A percentile compares a stretch with the other conserved stretches of the same genome.
These are phyloP conservation scores for Vigna mungo DNA, from an alignment of 306 rosid genomes.

Conservation along the genomic window DNA sequence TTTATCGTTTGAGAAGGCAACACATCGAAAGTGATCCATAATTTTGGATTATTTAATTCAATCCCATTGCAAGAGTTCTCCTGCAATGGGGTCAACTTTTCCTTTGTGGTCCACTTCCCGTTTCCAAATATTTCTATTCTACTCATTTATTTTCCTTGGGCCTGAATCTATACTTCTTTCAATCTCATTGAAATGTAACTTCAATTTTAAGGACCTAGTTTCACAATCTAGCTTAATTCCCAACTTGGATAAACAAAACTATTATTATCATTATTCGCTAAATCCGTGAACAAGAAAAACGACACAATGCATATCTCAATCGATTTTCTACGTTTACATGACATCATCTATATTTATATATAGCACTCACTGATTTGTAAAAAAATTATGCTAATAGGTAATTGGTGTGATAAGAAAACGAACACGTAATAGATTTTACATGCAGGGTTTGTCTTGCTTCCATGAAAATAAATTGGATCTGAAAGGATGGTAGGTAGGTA, in stretches of 20 bases:
- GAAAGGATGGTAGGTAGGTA: not conserved
- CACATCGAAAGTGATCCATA: slow-evolving; percentile 36
- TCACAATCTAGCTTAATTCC: not conserved
- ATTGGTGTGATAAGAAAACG: not conserved
- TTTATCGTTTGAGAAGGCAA: slow-evolving; percentile 38
- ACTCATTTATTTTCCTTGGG: slow-evolving; percentile 30
- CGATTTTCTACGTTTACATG: not conserved
- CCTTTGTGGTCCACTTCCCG: slow-evolving; percentile 40
- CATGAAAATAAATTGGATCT: too few relatives aligned
- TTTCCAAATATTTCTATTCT: slow-evolving; percentile 32
- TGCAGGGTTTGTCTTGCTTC: too few relatives aligned
- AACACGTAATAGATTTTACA: not conserved
- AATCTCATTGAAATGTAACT: slow-evolving; percentile 15
- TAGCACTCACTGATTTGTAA: too few relatives aligned
- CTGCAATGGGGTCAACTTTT: slow-evolving; percentile 41
- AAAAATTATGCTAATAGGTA: too few relatives aligned
- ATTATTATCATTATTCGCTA: not conserved
- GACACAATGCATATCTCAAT: too few relatives aligned
- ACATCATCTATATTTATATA: not conserved
- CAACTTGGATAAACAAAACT: not conserved
- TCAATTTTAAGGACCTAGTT: slow-evolving; percentile 4
- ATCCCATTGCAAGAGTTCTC: slow-evolving; percentile 38
- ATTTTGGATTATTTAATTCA: slow-evolving; percentile 34
- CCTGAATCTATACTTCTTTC: slow-evolving; percentile 19
- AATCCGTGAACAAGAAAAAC: not conserved